phyloP scores from a whole-genome alignment of 106 monocot species.

The Acorus calamus region DNA sequence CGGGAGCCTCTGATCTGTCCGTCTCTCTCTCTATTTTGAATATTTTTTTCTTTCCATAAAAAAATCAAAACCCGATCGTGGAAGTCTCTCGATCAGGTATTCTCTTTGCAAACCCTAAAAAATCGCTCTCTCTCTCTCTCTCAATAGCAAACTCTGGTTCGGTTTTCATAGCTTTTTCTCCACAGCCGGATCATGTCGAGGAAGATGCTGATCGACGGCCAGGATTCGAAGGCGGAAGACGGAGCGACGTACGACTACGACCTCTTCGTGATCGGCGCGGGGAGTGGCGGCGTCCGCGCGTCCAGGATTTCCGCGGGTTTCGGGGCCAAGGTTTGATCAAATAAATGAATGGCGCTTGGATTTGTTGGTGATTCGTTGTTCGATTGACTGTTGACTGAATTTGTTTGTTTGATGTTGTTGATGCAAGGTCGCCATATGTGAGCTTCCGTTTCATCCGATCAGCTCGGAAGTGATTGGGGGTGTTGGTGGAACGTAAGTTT shows the following conservation, averaged over 20 bases:
- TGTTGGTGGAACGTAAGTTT: conserved; percentile 97
- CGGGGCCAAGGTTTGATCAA: conserved; percentile 66
- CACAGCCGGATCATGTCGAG: conserved; percentile 36
- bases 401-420: not conserved
- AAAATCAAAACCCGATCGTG: too few relatives aligned
- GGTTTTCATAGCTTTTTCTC: conserved; percentile 1
- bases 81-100: too few relatives aligned
- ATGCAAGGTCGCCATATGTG: conserved; percentile 89
- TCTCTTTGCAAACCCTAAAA: too few relatives aligned
- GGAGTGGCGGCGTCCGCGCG: conserved; percentile 92
- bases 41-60: too few relatives aligned
- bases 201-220: conserved; percentile 81
- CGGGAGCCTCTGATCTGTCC: too few relatives aligned
- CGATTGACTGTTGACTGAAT: not conserved
- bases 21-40: too few relatives aligned
- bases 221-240: conserved; percentile 4
- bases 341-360: not conserved
- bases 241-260: conserved; percentile 57
- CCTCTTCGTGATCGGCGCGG: conserved; percentile 92
- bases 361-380: not conserved
- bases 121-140: too few relatives aligned
- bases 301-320: conserved; percentile 71
- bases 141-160: not conserved
- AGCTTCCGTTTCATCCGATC: conserved; percentile 97
- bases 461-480: conserved; percentile 89